These are phyloP conservation scores for Viola odorata DNA, from an alignment of 345 rosid genomes.

Conservation along the genomic window DNA sequence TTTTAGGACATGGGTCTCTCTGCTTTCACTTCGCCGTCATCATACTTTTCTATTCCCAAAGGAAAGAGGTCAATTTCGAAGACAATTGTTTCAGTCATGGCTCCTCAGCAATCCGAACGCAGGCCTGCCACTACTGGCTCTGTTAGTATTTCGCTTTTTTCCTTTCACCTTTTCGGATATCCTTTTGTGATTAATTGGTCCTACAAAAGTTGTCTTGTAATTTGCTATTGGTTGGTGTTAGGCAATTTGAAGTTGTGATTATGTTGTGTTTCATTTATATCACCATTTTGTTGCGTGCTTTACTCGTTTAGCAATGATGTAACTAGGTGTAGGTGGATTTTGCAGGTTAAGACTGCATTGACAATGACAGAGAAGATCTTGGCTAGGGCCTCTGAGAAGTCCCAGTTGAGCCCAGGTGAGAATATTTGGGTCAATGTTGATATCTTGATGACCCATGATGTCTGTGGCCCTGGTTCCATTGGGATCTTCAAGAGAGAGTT, in stretches of 20 bases:
- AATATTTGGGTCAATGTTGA: constrained; percentile 93
- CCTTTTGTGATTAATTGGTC: not conserved
- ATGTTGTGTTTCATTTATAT: not conserved
- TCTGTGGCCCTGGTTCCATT: constrained; percentile 90
- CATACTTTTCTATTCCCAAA: constrained; percentile 38
- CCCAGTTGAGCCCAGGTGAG: constrained; percentile 76
- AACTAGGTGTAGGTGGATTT: not conserved
- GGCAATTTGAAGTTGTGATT: too few relatives aligned
- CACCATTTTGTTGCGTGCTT: not conserved
- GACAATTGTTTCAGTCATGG: constrained; percentile 67
- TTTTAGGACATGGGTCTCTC: constrained; percentile 53
- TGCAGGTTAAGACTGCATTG: constrained; percentile 87
- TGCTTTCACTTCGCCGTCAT: constrained; percentile 32
- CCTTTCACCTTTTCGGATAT: not conserved
- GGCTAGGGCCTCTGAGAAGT: constrained; percentile 72
- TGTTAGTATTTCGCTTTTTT: constrained; percentile 4
- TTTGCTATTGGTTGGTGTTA: too few relatives aligned
- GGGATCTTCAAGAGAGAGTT: constrained; percentile 92
- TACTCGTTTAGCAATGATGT: not conserved
- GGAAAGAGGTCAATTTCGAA: constrained; percentile 47
- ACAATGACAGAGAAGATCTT: constrained; percentile 96
- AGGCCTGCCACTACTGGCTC: constrained; percentile 81
- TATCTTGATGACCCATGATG: constrained; percentile 94
- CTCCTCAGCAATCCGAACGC: constrained; percentile 74
- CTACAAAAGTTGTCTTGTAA: too few relatives aligned